These are phyloP conservation scores for Fusarium verrucosum DNA, from an alignment of 2,329 filamentous ascomycete species.

Conservation along the genomic window DNA sequence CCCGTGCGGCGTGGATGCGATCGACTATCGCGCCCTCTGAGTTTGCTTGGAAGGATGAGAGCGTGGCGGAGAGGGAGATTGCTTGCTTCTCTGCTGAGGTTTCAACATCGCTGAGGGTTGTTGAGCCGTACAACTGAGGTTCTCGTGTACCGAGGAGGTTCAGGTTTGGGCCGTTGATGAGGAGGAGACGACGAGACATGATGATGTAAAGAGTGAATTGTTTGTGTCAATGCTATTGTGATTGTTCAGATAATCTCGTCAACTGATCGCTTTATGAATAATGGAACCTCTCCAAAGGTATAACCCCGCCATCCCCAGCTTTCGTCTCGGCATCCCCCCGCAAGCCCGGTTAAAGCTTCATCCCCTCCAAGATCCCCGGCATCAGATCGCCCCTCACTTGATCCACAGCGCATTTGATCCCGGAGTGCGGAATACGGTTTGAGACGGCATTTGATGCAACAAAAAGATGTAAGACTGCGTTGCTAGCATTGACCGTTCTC, in stretches of 20 bases:
- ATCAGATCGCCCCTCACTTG: neutral
- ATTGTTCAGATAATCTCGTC: neutral
- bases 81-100: constrained; percentile 60
- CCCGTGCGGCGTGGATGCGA: constrained; percentile 73
- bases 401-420: constrained; percentile 35
- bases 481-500: constrained; percentile 2
- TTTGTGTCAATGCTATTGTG: neutral
- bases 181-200: constrained; percentile 64
- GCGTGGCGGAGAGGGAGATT: constrained; percentile 53
- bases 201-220: constrained; percentile 2
- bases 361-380: constrained; percentile 19
- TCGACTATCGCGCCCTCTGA: constrained; percentile 80
- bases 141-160: constrained; percentile 81
- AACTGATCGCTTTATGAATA: constrained; percentile 17
- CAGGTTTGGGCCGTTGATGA: constrained; percentile 85
- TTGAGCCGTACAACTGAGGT: constrained; percentile 75
- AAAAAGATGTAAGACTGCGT: constrained; percentile 9
- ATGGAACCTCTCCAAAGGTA: constrained; percentile 18
- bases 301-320: constrained; percentile 16
- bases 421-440: constrained; percentile 35
- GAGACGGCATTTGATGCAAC: constrained; percentile 28
- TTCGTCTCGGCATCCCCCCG: constrained; percentile 18
- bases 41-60: constrained; percentile 77
- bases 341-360: constrained; percentile 43
- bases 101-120: constrained; percentile 72